Evolutionary conservation across 1,139 yeast species (phyloP), one percentile per base, ranked within the genome.

Genomic region (Taiozyma sp.): DNA sequence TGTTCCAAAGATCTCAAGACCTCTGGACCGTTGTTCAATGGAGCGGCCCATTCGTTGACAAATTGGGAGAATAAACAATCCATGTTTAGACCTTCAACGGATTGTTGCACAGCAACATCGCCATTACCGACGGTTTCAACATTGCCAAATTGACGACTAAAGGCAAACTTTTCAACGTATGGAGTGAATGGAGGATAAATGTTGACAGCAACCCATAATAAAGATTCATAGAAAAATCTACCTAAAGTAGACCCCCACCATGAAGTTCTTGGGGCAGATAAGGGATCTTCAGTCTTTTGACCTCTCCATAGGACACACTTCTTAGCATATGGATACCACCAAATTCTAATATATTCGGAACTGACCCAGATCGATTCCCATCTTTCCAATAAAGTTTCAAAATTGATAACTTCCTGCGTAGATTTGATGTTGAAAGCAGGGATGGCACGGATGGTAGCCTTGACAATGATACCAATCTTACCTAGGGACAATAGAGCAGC

Each of bases 271-370:
- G 93, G 90, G 2, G 70, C 75, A n/a, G 87, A 78, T 46, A 83
- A 70, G 1, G 85, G 79, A 44, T 85, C 88, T 29, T 73, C 72
- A 23, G 79, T 70, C 65, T 89, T 89, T 44, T 81, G 74, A 32
- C 96, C 98, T 64, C 96, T 81, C 97, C 98, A 93, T 48, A 91
- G 73, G 38, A 91, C 84, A 72, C 96, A 89, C 62, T 85, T 85
- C 51, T 81, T 81, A 24, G 95, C 78, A 67, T 93, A 93, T 1
- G 99, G 99, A 69, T 88, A 93, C 98, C 99, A 93, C 98, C 98
- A 93, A 48, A 91, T 81, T 57, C 98, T 80, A 45, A 90, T 85
- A 63, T 84, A 93, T 70, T 93, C 99, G n/a, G 92, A 79, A 49
- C 89, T 84, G 9, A 89, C 81, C 97, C 98, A 93, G 44, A 92